A percentile compares a stretch with the other conserved stretches of the same genome.
phyloP scores from a whole-genome alignment of 1,284 basidiomycete genomes.

The Irpex sp. region DNA sequence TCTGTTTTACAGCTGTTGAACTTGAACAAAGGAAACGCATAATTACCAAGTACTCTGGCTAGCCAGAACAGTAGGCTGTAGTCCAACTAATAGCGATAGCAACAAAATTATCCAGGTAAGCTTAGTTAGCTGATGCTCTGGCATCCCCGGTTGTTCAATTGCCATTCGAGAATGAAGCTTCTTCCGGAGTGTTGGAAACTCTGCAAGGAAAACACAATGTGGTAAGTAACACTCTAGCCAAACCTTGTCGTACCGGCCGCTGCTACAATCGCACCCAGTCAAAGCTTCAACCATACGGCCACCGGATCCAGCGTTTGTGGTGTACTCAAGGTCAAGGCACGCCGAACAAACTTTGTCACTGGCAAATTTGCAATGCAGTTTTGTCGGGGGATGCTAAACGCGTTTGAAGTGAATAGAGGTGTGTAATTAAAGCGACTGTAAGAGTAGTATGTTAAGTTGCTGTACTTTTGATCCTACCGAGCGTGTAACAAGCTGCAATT shows the following conservation, averaged over 20 bases:
- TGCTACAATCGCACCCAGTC: neutral
- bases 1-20: neutral
- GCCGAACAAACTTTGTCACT: neutral
- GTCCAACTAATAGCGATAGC: neutral
- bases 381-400: neutral
- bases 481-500: constrained; percentile 19
- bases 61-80: neutral
- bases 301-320: neutral
- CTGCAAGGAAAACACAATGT: neutral
- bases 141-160: neutral
- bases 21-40: neutral
- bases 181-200: neutral
- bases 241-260: neutral
- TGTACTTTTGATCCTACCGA: constrained; percentile 8
- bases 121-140: neutral
- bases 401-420: neutral
- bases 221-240: neutral
- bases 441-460: neutral
- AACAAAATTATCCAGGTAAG: neutral
- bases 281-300: neutral
- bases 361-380: neutral
- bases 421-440: neutral
- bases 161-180: neutral
- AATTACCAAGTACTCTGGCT: neutral
- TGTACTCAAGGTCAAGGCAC: neutral